phyloP scores from a whole-genome alignment of 2,329 filamentous ascomycete species.

The Xylariales sp. region DNA sequence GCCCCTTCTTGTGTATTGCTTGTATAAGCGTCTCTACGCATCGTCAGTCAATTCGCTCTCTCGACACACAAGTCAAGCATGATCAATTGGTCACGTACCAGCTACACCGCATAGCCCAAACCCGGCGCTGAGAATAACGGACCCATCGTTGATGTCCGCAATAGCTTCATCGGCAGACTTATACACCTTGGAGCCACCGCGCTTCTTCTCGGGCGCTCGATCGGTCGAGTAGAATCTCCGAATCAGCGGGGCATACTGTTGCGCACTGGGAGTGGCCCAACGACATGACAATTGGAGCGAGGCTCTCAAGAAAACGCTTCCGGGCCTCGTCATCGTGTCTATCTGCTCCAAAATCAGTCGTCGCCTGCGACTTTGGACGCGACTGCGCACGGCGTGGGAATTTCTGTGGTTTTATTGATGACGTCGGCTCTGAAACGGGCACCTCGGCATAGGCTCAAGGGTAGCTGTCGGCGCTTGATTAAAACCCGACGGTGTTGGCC shows the following conservation, averaged over 20 bases:
- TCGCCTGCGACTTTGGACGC: not conserved
- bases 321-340: slow-evolving; percentile 19
- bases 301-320: slow-evolving; percentile 18
- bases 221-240: slow-evolving; percentile 20
- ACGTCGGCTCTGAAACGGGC: slow-evolving; percentile 1
- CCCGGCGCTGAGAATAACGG: slow-evolving; percentile 68
- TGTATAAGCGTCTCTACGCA: slow-evolving; percentile 65
- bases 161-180: slow-evolving; percentile 62
- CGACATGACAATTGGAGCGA: slow-evolving; percentile 22
- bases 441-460: not conserved
- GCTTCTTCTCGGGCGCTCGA: slow-evolving; percentile 13
- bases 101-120: slow-evolving; percentile 80
- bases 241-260: slow-evolving; percentile 15
- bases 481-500: not conserved
- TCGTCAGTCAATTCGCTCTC: not conserved
- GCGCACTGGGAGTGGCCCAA: slow-evolving; percentile 17
- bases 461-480: not conserved
- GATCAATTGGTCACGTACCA: slow-evolving; percentile 41
- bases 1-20: slow-evolving; percentile 56
- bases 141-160: slow-evolving; percentile 64
- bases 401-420: slow-evolving; percentile 3
- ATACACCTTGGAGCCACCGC: slow-evolving; percentile 43
- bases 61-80: not conserved
- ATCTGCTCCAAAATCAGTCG: not conserved
- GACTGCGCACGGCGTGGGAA: not conserved